Conservation (phyloP, 371 early-diverging fungal genomes). For the Mortierella sp. region DNA sequence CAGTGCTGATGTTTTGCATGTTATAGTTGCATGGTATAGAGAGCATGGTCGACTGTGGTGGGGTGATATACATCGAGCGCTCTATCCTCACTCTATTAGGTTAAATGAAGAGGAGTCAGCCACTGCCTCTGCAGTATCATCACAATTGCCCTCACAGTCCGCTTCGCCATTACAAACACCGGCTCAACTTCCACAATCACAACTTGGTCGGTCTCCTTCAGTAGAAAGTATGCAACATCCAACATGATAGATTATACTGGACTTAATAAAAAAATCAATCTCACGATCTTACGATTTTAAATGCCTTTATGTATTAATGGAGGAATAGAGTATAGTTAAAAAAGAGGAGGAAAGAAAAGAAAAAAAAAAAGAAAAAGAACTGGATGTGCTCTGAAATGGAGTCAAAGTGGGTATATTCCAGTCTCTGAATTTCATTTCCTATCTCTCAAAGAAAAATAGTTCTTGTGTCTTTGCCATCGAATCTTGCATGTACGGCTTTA, state of each 20-base stretch:
- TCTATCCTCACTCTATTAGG: slow-evolving; percentile 15
- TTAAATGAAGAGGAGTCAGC: slow-evolving; percentile 13
- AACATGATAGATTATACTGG: background rate
- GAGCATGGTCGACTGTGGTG: slow-evolving; percentile 20
- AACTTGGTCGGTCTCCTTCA: background rate
- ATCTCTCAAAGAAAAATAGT: too few relatives aligned
- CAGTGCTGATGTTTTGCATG: background rate
- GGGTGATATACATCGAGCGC: slow-evolving; percentile 24
- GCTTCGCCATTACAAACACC: slow-evolving; percentile 8
- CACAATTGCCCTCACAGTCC: slow-evolving; percentile 1
- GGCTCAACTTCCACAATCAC: background rate
- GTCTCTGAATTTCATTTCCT: too few relatives aligned
- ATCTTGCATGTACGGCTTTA: too few relatives aligned
- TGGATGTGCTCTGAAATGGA: background rate
- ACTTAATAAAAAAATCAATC: background rate
- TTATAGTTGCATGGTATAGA: slow-evolving; percentile 14
- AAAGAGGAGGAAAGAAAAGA: background rate
- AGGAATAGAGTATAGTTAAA: too few relatives aligned
- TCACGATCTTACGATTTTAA: background rate
- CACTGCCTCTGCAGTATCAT: slow-evolving; percentile 13
- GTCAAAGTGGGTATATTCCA: background rate
- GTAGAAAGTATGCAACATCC: background rate
- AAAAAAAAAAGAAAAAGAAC: background rate
- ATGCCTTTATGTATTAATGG: background rate
- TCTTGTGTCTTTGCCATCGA: too few relatives aligned